Conservation (phyloP, 2,329 filamentous ascomycete species). For the Scytalidium sp. region DNA sequence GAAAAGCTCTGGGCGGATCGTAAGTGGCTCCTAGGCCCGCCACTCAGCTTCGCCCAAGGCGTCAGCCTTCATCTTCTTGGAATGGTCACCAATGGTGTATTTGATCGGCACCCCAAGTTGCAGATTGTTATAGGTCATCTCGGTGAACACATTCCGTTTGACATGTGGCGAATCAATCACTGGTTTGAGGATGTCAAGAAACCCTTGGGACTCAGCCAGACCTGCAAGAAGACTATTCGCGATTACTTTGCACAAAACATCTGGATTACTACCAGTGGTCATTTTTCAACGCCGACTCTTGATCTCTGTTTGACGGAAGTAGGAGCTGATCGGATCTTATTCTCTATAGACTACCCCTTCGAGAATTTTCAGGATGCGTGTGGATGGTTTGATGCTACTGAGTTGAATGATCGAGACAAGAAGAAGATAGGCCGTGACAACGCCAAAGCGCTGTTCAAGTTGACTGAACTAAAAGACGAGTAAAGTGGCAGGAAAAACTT, state of each 20-base stretch:
- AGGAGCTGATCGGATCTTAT: conserved; percentile 47
- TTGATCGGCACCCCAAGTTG: conserved; percentile 43
- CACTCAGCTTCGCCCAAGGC: conserved; percentile 55
- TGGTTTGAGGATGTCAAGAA: conserved; percentile 55
- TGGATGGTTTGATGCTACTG: conserved; percentile 40
- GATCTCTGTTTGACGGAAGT: conserved; percentile 47
- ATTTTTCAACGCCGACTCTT: conserved; percentile 52
- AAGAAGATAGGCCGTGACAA: conserved; percentile 43
- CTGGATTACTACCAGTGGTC: conserved; percentile 55
- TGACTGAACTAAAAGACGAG: conserved; percentile 8
- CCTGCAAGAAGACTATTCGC: conserved; percentile 41
- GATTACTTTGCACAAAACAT: conserved; percentile 54
- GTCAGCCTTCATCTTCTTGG: conserved; percentile 56
- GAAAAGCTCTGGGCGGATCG: conserved; percentile 58
- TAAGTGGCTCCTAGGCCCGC: conserved; percentile 58
- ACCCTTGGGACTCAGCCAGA: conserved; percentile 24
- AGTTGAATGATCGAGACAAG: conserved; percentile 30
- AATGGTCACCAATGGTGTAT: conserved; percentile 48
- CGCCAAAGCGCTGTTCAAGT: conserved; percentile 39
- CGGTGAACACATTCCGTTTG: conserved; percentile 47
- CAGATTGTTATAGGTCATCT: conserved; percentile 46
- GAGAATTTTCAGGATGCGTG: conserved; percentile 41
- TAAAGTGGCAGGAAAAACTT: too few relatives aligned
- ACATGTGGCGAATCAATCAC: conserved; percentile 48
- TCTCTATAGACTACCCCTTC: conserved; percentile 51